Evolutionary conservation across 352 stramenopile genomes (phyloP), one percentile per base, ranked within the genome.

Genomic region (Phytophthora sojae): DNA sequence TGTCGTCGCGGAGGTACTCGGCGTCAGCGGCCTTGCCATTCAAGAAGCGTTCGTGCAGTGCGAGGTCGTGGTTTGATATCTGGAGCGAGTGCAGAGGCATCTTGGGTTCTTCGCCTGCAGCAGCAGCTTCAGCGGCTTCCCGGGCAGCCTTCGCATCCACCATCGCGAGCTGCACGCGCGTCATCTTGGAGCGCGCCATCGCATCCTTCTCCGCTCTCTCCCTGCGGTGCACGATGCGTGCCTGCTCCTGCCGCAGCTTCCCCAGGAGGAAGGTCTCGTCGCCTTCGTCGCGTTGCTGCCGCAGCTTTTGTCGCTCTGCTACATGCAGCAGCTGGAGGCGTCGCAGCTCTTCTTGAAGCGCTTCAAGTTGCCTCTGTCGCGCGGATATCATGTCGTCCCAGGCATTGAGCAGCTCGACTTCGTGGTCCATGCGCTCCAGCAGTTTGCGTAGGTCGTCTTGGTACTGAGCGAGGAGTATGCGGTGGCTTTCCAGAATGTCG

Each of bases 41-140:
- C 44, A 93, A 69, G 55, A 95, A 94, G 1, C 84, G 83, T 47
- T 88, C 85, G 47, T 95, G 83, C 21, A 94, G 52, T 26, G 75
- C 61, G 21, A 93, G 64, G 50, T 94, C 85, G 37, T 92, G 85
- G 65, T 94, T 94, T 1, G 86, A 83, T 35, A 95, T 93, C 1
- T 89, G 75, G 3, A 95, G 75, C 15, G 88, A 89, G 7, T 79
- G 62, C 23, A 82, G 59, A 0, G 56, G 69, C 21, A 81, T 88
- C 9, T 80, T 79, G 2, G 88, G 77, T 37, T 91, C 81, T 0
- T 80, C 64, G 6, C 58, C 68, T 4, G 53, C 45, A 50, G 73
- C 69, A 2, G 62, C 58, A 19, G 47, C 56, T 11, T 67, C 57
- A 1, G 64, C 61, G 6, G 54, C 57, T 49, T 78, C 61, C 4